Percentiles rank a stretch among this genome's conserved stretches.
These are phyloP conservation scores for Haplosporangium sp. DNA, from an alignment of 371 early-diverging fungal species.

Conservation along the genomic window DNA sequence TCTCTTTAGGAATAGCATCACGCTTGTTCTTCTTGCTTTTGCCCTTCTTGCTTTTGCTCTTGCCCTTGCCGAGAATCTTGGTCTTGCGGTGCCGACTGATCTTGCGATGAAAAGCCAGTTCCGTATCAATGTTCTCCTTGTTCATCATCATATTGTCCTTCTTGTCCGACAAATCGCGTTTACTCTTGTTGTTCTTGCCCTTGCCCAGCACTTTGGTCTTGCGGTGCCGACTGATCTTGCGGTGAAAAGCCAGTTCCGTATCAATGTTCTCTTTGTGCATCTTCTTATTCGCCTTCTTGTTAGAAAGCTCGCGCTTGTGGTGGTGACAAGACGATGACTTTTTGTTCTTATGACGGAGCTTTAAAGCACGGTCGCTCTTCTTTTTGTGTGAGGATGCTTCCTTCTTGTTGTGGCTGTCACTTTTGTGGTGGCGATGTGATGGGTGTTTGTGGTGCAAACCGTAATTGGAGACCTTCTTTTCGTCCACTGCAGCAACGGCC, in stretches of 20 bases:
- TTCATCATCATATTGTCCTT: slow-evolving; percentile 4
- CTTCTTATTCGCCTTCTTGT: slow-evolving; percentile 3
- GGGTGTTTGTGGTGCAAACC: too few species aligned
- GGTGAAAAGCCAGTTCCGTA: slow-evolving; percentile 34
- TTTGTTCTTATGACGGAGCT: neutral
- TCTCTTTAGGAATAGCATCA: slow-evolving; percentile 8
- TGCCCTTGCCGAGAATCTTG: slow-evolving; percentile 12
- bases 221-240: slow-evolving; percentile 35
- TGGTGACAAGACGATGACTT: slow-evolving; percentile 2
- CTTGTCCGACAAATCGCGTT: neutral
- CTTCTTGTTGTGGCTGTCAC: slow-evolving; percentile 13
- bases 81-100: slow-evolving; percentile 37
- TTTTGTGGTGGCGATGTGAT: slow-evolving; percentile 7
- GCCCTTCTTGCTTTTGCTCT: slow-evolving; percentile 17
- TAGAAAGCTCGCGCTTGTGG: slow-evolving; percentile 3
- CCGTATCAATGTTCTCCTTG: slow-evolving; percentile 8
- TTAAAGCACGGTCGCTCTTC: neutral
- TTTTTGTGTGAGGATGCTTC: neutral
- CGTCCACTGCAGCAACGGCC: too few species aligned
- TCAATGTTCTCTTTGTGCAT: slow-evolving; percentile 7
- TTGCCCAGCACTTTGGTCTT: slow-evolving; percentile 22
- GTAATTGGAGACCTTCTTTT: too few species aligned
- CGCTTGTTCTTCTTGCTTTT: slow-evolving; percentile 2
- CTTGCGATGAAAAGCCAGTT: slow-evolving; percentile 39
- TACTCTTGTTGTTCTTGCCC: slow-evolving; percentile 7